A percentile compares a stretch with the other conserved stretches of the same genome.
These are phyloP conservation scores for Coprinellus aureogranulatus DNA, from an alignment of 768 basidiomycete genomes.

Conservation along the genomic window DNA sequence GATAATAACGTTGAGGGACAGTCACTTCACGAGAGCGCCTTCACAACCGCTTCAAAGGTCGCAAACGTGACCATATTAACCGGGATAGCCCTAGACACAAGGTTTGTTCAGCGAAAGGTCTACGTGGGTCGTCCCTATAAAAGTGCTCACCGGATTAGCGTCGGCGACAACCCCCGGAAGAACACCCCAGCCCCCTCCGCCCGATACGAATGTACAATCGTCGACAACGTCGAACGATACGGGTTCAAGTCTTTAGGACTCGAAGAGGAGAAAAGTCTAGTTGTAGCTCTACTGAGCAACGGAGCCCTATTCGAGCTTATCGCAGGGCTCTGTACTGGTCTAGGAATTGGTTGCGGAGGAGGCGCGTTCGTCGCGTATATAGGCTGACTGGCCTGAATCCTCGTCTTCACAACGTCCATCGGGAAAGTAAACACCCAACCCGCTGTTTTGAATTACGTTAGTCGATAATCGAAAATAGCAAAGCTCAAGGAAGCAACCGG, in stretches of 20 bases:
- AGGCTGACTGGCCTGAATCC: conserved; percentile 61
- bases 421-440: conserved; percentile 86
- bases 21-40: conserved; percentile 22
- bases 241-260: conserved; percentile 36
- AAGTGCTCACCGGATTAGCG: conserved; percentile 65
- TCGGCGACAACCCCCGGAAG: conserved; percentile 74
- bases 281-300: neutral
- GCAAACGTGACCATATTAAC: conserved; percentile 85
- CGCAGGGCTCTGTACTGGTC: neutral
- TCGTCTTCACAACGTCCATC: conserved; percentile 86
- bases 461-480: neutral
- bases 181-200: conserved; percentile 69
- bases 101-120: neutral
- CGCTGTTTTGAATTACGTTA: conserved; percentile 25
- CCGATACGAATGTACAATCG: conserved; percentile 58
- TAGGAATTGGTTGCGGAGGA: neutral
- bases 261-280: neutral
- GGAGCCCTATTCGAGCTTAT: neutral
- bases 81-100: conserved; percentile 60
- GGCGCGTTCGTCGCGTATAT: conserved; percentile 4
- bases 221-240: conserved; percentile 57
- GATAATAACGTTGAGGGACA: neutral
- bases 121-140: conserved; percentile 1
- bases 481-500: no score
- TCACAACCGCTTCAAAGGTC: conserved; percentile 64